A percentile compares a stretch with the other conserved stretches of the same genome.
phyloP scores from a whole-genome alignment of 1,284 basidiomycete species.

The Boletus smithii region DNA sequence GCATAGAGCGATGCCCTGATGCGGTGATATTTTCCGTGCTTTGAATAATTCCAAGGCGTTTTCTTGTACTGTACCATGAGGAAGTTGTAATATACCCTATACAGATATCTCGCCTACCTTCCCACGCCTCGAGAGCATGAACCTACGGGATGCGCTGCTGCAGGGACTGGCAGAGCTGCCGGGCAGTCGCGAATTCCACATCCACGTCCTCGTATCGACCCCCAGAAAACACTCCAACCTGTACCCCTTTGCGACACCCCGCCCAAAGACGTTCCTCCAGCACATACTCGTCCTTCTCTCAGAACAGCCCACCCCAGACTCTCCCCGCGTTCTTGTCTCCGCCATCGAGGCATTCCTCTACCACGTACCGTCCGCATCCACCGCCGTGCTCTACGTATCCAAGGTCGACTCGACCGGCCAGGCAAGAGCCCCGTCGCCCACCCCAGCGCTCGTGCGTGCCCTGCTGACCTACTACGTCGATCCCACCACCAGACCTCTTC shows the following conservation, averaged over 20 bases:
- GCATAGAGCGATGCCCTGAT: too few relatives aligned
- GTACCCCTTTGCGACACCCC: constrained; percentile 71
- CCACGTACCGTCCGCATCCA: constrained; percentile 64
- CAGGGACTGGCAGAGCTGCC: constrained; percentile 54
- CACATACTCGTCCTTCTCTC: constrained; percentile 75
- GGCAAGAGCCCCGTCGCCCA: constrained; percentile 56
- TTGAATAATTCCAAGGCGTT: too few relatives aligned
- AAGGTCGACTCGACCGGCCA: constrained; percentile 95
- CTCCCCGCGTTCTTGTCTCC: constrained; percentile 61
- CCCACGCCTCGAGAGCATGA: constrained; percentile 29
- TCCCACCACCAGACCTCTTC: constrained; percentile 60
- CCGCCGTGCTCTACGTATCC: constrained; percentile 83
- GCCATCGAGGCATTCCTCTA: constrained; percentile 86
- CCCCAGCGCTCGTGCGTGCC: constrained; percentile 63
- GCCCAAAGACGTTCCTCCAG: constrained; percentile 63
- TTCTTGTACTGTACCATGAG: too few relatives aligned
- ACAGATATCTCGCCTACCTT: too few relatives aligned
- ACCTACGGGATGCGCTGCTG: constrained; percentile 66
- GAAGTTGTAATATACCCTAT: too few relatives aligned
- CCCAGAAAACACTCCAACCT: constrained; percentile 68
- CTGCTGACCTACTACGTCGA: constrained; percentile 70
- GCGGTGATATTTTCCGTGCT: too few relatives aligned
- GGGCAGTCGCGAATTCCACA: constrained; percentile 64
- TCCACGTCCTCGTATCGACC: constrained; percentile 72
- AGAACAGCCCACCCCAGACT: constrained; percentile 47